Percentiles rank a stretch among this genome's conserved stretches.
phyloP scores from a whole-genome alignment of 306 rosid genomes.

The Acmispon strigosus region DNA sequence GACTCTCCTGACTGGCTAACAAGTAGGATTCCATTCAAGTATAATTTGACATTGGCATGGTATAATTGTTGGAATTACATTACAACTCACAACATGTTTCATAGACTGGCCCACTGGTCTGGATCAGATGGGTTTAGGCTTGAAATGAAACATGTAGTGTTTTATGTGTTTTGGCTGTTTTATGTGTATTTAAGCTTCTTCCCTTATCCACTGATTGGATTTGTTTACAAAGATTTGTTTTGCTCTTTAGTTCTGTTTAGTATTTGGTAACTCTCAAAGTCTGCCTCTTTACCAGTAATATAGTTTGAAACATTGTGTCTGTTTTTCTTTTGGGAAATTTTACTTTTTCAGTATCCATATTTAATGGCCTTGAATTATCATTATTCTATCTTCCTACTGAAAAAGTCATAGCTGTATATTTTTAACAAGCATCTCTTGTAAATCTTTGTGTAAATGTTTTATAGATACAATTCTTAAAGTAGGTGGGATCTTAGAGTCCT shows the following conservation, averaged over 20 bases:
- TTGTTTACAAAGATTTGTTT: not conserved
- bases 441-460: not conserved
- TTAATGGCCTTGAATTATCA: not conserved
- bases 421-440: not conserved
- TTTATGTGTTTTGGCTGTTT: not conserved
- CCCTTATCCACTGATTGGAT: not conserved
- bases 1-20: not conserved
- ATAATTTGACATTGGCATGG: not conserved
- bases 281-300: not conserved
- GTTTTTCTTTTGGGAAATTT: not conserved
- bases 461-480: not conserved
- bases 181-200: not conserved
- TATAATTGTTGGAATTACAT: not conserved
- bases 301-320: not conserved
- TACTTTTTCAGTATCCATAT: not conserved
- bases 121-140: not conserved
- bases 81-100: not conserved
- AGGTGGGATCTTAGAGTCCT: not conserved
- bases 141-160: not conserved
- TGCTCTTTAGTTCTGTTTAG: not conserved
- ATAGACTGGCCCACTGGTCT: not conserved
- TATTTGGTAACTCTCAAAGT: not conserved
- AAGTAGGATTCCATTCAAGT: not conserved
- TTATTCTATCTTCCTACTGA: slow-evolving; percentile 1
- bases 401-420: not conserved